Conservation (phyloP, 805 yeast species). For the Ogataea dorogensis region DNA sequence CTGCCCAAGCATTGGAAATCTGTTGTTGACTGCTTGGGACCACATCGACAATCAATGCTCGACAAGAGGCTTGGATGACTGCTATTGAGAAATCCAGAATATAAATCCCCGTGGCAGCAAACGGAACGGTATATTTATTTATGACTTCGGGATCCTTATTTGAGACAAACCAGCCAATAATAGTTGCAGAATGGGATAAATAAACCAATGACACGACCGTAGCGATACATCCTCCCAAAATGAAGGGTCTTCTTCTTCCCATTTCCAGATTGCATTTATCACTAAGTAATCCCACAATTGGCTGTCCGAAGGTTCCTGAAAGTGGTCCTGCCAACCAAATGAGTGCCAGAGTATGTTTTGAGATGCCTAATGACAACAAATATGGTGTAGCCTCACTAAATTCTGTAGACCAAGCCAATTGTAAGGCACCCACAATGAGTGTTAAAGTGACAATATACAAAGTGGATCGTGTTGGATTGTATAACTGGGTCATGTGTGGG, state of each 20-base stretch:
- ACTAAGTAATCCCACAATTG: conserved; percentile 57
- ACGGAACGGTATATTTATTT: conserved; percentile 39
- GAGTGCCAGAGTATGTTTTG: conserved; percentile 52
- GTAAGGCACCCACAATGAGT: conserved; percentile 54
- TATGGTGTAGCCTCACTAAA: conserved; percentile 64
- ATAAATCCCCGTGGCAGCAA: conserved; percentile 54
- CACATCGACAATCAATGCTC: conserved; percentile 62
- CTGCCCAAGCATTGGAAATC: conserved; percentile 64
- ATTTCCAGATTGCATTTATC: conserved; percentile 44
- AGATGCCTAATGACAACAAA: conserved; percentile 57
- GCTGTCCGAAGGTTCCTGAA: conserved; percentile 63
- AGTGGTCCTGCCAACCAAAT: conserved; percentile 70
- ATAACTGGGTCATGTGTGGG: conserved; percentile 17
- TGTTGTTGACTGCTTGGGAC: conserved; percentile 58
- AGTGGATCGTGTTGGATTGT: conserved; percentile 45
- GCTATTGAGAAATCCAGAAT: conserved; percentile 55
- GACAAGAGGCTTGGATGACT: conserved; percentile 56
- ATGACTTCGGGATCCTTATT: conserved; percentile 24
- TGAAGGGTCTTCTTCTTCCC: conserved; percentile 59
- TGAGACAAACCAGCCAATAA: conserved; percentile 36
- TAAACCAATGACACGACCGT: conserved; percentile 45
- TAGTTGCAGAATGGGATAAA: conserved; percentile 44
- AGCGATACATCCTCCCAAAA: conserved; percentile 51
- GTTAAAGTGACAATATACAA: conserved; percentile 46
- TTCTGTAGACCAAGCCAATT: conserved; percentile 65